These are phyloP conservation scores for Quercus mongolica DNA, from an alignment of 306 rosid genomes.

Conservation along the genomic window DNA sequence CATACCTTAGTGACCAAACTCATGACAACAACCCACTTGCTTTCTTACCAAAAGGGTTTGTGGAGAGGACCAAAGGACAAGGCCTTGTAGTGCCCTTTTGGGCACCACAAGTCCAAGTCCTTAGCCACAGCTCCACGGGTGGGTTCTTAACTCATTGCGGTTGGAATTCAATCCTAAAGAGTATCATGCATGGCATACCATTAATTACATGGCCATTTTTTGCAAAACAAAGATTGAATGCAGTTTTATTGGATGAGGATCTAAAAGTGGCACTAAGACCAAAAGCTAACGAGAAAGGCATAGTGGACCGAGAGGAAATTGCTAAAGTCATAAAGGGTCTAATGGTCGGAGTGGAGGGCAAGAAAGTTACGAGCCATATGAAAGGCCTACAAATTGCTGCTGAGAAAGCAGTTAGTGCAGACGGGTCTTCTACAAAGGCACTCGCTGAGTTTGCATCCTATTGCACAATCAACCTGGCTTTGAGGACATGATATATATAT, in stretches of 20 bases:
- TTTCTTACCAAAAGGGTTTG: constrained; percentile 28
- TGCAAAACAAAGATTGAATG: neutral
- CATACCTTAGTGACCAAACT: constrained; percentile 4
- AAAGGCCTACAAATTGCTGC: neutral
- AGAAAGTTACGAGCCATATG: constrained; percentile 11
- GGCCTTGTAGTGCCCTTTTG: constrained; percentile 14
- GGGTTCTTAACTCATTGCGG: constrained; percentile 43
- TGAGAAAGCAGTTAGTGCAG: constrained; percentile 14
- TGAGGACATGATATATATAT: too few relatives aligned
- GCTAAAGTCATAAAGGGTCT: too few relatives aligned
- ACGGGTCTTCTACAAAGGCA: constrained; percentile 37
- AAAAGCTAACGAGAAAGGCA: too few relatives aligned
- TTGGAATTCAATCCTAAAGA: constrained; percentile 41
- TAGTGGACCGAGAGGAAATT: too few relatives aligned
- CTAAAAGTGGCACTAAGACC: too few relatives aligned
- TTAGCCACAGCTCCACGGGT: constrained; percentile 10
- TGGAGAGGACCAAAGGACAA: constrained; percentile 3
- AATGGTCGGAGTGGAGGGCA: constrained; percentile 22
- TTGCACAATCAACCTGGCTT: neutral
- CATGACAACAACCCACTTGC: constrained; percentile 4
- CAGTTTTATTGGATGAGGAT: constrained; percentile 9
- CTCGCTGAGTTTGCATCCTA: constrained; percentile 24
- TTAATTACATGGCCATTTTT: constrained; percentile 26
- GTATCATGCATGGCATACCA: constrained; percentile 24
- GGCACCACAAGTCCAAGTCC: constrained; percentile 20